These are phyloP conservation scores for Apiospora hydei DNA, from an alignment of 2,329 filamentous ascomycete genomes.

Conservation along the genomic window DNA sequence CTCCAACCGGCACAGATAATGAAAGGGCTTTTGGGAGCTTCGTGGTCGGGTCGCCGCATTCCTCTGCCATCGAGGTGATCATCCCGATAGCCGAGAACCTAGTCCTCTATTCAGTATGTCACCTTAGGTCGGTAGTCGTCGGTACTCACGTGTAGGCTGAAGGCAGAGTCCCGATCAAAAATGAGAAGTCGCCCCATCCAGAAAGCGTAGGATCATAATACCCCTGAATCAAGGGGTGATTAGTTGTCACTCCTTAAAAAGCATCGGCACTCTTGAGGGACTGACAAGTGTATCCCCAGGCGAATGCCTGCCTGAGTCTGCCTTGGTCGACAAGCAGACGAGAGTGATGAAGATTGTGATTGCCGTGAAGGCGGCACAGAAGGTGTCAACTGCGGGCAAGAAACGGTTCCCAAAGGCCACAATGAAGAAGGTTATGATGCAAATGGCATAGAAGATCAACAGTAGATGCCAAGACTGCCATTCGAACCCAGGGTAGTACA, in stretches of 20 bases:
- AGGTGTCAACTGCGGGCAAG: slow-evolving; percentile 65
- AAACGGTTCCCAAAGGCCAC: slow-evolving; percentile 64
- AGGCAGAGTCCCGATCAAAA: slow-evolving; percentile 68
- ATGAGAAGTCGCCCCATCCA: slow-evolving; percentile 66
- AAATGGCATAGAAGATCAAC: slow-evolving; percentile 68
- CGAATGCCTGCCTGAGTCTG: slow-evolving; percentile 59
- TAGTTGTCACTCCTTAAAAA: neutral
- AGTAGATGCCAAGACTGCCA: slow-evolving; percentile 65
- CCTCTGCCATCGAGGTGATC: slow-evolving; percentile 69
- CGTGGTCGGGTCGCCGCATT: slow-evolving; percentile 59
- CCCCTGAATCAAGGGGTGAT: slow-evolving; percentile 38
- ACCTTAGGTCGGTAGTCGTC: neutral
- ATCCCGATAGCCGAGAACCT: slow-evolving; percentile 66
- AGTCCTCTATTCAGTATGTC: neutral
- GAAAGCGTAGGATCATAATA: slow-evolving; percentile 63
- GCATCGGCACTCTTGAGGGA: neutral
- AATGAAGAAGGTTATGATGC: slow-evolving; percentile 60
- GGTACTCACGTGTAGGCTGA: slow-evolving; percentile 56
- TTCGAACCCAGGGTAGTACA: slow-evolving; percentile 61
- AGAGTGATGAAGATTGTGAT: slow-evolving; percentile 63
- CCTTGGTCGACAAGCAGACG: slow-evolving; percentile 62
- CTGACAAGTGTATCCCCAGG: slow-evolving; percentile 55
- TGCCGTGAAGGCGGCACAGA: slow-evolving; percentile 62
- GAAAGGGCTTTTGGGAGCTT: slow-evolving; percentile 61
- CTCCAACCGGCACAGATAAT: slow-evolving; percentile 59